Evolutionary conservation across 805 yeast genomes (phyloP).

Genomic region (Ogataea nonfermentans): DNA sequence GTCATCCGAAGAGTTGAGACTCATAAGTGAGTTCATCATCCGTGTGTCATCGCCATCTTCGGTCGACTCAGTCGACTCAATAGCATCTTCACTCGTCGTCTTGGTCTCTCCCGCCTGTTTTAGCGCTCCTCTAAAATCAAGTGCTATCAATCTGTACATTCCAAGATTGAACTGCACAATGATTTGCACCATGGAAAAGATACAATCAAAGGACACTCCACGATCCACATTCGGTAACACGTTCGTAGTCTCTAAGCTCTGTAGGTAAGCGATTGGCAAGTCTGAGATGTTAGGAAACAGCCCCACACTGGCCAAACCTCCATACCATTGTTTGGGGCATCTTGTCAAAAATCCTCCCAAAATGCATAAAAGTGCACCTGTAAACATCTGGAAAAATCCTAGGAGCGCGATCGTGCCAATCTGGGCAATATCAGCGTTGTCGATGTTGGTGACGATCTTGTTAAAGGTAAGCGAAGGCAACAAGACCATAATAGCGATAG

Average conservation of each 20-base stretch:
- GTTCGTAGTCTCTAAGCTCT: constrained; percentile 64
- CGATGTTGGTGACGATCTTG: constrained; percentile 65
- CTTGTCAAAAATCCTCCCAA: constrained; percentile 47
- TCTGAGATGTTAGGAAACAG: constrained; percentile 78
- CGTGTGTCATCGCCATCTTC: constrained; percentile 12
- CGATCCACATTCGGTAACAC: constrained; percentile 58
- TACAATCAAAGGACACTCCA: constrained; percentile 83
- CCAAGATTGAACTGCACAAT: constrained; percentile 75
- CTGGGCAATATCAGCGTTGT: constrained; percentile 64
- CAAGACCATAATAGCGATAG: constrained; percentile 63
- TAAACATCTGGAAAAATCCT: constrained; percentile 41
- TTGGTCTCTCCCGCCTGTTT: constrained; percentile 26
- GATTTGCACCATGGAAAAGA: constrained; percentile 67
- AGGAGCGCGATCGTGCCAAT: constrained; percentile 63
- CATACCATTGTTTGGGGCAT: constrained; percentile 71
- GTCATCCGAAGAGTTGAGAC: constrained; percentile 14
- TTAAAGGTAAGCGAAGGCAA: constrained; percentile 76
- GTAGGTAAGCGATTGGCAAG: constrained; percentile 80
- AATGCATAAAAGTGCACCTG: constrained; percentile 44
- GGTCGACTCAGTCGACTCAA: constrained; percentile 13
- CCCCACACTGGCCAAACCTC: constrained; percentile 69
- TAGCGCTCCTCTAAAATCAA: constrained; percentile 54
- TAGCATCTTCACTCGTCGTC: constrained; percentile 22
- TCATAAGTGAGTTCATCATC: constrained; percentile 3
- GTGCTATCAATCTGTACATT: constrained; percentile 62